Percentiles rank a stretch among this genome's conserved stretches.
These are phyloP conservation scores for Vitis rupestris DNA, from an alignment of 164 flowering plant genomes.

Conservation along the genomic window DNA sequence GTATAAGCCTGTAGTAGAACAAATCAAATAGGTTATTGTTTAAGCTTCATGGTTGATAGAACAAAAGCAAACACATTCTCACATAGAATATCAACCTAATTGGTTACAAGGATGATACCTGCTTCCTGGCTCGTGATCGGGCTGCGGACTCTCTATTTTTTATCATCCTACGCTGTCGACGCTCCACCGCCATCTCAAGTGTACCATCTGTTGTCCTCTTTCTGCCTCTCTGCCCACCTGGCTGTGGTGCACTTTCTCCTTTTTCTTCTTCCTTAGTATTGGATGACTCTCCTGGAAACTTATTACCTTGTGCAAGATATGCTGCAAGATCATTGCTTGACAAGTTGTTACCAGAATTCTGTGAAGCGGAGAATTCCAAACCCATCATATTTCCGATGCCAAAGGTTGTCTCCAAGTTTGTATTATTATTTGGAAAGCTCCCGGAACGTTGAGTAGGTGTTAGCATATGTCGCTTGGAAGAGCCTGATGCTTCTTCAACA, in stretches of 20 bases:
- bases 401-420: constrained; percentile 2
- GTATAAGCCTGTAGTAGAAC: constrained; percentile 34
- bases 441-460: not conserved
- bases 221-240: not conserved
- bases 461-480: not conserved
- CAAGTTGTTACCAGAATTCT: not conserved
- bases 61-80: no score
- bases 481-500: not conserved
- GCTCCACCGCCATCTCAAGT: constrained; percentile 28
- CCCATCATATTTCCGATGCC: constrained; percentile 5
- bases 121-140: constrained; percentile 34
- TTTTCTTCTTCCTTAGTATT: constrained; percentile 3
- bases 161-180: constrained; percentile 37
- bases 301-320: not conserved
- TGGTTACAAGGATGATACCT: constrained; percentile 15
- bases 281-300: not conserved
- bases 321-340: constrained; percentile 3
- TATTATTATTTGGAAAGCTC: not conserved
- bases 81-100: not conserved
- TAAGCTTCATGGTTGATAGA: no score
- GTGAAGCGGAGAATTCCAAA: not conserved
- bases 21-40: not conserved
- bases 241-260: not conserved
- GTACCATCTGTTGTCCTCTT: constrained; percentile 27
- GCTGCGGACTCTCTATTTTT: constrained; percentile 41